Percentiles rank a stretch among this genome's conserved stretches.
Evolutionary conservation across 2,329 filamentous ascomycete species (phyloP).

Genomic region (Endoconidiophora polonica): DNA sequence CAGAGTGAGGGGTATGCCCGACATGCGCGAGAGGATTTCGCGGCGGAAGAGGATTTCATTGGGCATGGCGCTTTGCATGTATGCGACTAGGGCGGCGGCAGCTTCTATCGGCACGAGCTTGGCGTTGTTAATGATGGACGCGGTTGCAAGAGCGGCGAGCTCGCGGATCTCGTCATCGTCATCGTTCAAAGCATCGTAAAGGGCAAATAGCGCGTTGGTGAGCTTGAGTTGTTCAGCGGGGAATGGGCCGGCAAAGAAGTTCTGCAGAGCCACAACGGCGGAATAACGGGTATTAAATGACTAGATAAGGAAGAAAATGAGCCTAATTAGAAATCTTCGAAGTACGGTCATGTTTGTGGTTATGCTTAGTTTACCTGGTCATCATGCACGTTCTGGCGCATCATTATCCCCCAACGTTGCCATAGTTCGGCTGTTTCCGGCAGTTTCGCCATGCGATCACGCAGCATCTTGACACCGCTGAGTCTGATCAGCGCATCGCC

Average conservation of each 20-base stretch:
- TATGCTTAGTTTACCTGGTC: constrained; percentile 26
- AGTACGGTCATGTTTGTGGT: not conserved
- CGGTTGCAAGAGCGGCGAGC: constrained; percentile 36
- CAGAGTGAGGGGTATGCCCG: constrained; percentile 12
- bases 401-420: constrained; percentile 31
- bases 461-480: constrained; percentile 11
- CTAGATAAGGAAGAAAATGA: constrained; percentile 19
- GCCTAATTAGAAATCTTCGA: not conserved
- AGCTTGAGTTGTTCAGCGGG: constrained; percentile 19
- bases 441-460: constrained; percentile 4
- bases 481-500: constrained; percentile 8
- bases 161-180: constrained; percentile 82
- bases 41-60: constrained; percentile 22
- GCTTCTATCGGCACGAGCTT: constrained; percentile 32
- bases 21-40: constrained; percentile 28
- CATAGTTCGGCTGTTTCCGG: constrained; percentile 13
- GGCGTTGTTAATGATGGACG: constrained; percentile 26
- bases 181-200: constrained; percentile 69
- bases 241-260: constrained; percentile 25
- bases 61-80: constrained; percentile 24
- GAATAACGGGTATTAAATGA: constrained; percentile 50
- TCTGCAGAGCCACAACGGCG: constrained; percentile 36
- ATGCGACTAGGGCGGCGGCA: constrained; percentile 27
- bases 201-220: constrained; percentile 41
- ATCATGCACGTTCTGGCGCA: constrained; percentile 30